Percentiles rank a stretch among this genome's conserved stretches.
phyloP scores from a whole-genome alignment of 2,329 filamentous ascomycete genomes.

The Penicillium italicum region DNA sequence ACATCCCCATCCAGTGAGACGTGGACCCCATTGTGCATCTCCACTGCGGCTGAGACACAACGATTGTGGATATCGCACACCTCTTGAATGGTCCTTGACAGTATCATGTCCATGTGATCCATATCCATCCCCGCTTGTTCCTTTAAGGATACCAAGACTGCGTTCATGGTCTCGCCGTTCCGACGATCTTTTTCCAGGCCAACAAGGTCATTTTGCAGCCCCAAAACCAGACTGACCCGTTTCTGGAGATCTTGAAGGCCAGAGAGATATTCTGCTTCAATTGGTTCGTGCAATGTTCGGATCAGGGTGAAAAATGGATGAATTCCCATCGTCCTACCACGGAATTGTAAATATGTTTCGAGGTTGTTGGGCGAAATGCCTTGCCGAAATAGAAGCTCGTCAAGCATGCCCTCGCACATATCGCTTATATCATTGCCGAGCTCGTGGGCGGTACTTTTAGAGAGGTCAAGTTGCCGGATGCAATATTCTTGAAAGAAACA shows the following conservation, averaged over 20 bases:
- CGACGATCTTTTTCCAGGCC: conserved; percentile 5
- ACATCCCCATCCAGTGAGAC: background rate
- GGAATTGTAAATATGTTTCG: background rate
- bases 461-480: background rate
- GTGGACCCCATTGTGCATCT: background rate
- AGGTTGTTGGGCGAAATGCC: background rate
- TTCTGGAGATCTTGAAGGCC: background rate
- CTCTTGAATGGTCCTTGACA: background rate
- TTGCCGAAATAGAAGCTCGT: background rate
- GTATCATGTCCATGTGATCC: background rate
- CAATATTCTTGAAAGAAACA: background rate
- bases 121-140: background rate
- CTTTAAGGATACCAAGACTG: background rate
- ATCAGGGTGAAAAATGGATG: conserved; percentile 6
- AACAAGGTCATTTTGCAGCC: conserved; percentile 6
- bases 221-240: background rate
- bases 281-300: background rate
- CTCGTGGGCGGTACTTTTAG: background rate
- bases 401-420: background rate
- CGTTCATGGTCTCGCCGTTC: conserved; percentile 5
- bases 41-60: background rate
- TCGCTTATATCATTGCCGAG: background rate
- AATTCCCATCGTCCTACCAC: conserved; percentile 1
- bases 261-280: background rate
- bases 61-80: conserved; percentile 1